Evolutionary conservation across 2,329 filamentous ascomycete species (phyloP), one percentile per base, ranked within the genome.

Genomic region (Dactylellina drechsleri): DNA sequence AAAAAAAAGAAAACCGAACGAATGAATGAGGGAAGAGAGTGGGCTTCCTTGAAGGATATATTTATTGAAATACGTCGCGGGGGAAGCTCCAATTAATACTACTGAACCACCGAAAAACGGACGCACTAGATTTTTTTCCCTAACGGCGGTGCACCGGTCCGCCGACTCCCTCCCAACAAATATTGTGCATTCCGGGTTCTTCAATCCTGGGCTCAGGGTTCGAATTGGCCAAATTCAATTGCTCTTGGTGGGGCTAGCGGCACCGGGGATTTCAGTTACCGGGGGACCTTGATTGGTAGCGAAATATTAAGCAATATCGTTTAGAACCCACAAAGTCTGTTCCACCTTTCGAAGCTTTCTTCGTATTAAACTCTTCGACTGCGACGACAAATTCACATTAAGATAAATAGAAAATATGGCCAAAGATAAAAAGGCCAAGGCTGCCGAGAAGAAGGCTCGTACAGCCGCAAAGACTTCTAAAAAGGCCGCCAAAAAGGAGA

Each of bases 401-500:
- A 53, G n/a, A n/a, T 5, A 26, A 18, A 20, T 1, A 10, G 2
- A 28, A 52, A 23, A 52, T 13, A 76, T 76, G 65, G 66, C 72
- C 26, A 80, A 80, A 62, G 78, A 79, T 66, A 79, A 81, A 60
- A 82, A 82, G 72, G 75, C 81, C 2, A 84, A 84, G 52, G 86
- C 85, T 43, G 81, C 82, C 4, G 85, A 90, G 64, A 90, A 89
- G 79, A 78, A 78, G 58, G 66, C 77, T 12, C 77, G 78, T 10
- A 70, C 83, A n/a, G 80, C 79, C 23, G 79, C 82, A 56, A 82
- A 83, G 73, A 75, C 79, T 13, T 82, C 82, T 45, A 81, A 82
- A 75, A 84, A 83, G 77, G 64, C 78, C 1, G 77, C 82, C 45
- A 82, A 91, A 82, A 97, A 97, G 81, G 90, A 90, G 28, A 92